Evolutionary conservation across 352 stramenopile genomes (phyloP).

Genomic region (Globisporangium radiosum): DNA sequence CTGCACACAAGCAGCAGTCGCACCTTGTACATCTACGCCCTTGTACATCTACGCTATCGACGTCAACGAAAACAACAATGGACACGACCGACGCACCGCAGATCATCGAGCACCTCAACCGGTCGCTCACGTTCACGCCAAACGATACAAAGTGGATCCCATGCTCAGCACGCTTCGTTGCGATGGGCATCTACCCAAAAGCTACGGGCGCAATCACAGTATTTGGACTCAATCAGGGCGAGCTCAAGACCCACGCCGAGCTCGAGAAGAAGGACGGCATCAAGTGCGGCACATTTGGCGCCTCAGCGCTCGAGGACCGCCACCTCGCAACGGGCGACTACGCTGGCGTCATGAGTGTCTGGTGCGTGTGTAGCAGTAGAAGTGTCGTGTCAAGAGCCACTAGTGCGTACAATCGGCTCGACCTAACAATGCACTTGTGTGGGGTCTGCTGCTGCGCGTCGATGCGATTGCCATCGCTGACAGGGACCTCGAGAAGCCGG

Average conservation of each 20-base stretch:
- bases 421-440: no score
- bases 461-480: neutral
- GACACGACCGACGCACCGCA: constrained; percentile 94
- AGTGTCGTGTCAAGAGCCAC: no score
- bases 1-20: neutral
- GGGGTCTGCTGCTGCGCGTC: no score
- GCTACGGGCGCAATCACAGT: constrained; percentile 90
- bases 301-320: constrained; percentile 84
- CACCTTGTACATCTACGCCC: neutral
- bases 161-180: constrained; percentile 91
- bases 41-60: neutral
- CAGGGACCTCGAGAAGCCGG: constrained; percentile 78
- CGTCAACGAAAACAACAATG: constrained; percentile 43
- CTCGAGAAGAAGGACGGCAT: constrained; percentile 87
- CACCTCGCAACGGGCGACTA: constrained; percentile 85
- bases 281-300: constrained; percentile 95
- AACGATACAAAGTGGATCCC: constrained; percentile 95
- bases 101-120: constrained; percentile 95
- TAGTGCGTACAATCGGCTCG: constrained; percentile 11
- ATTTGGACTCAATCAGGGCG: constrained; percentile 87
- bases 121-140: constrained; percentile 90
- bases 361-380: constrained; percentile 16
- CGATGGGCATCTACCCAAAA: constrained; percentile 90
- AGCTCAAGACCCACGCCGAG: constrained; percentile 60
- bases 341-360: constrained; percentile 68